phyloP scores from a whole-genome alignment of 1,139 yeast genomes.

The Scheffersomyces lignicola region DNA sequence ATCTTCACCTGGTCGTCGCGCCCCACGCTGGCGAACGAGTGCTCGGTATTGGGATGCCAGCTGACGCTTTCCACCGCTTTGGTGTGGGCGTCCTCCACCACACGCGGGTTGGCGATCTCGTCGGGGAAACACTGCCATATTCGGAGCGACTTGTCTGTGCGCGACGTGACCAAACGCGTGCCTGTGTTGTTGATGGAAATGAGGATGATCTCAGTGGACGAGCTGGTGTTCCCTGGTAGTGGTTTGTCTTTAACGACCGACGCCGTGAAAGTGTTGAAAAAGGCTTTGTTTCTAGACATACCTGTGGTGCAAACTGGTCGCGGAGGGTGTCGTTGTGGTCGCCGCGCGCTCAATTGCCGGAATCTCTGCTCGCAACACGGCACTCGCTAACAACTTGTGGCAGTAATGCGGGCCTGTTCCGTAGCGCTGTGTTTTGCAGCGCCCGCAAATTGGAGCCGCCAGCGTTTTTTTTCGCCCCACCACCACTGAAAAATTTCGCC shows the following conservation, averaged over 20 bases:
- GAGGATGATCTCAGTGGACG: constrained; percentile 31
- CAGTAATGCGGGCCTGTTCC: no score
- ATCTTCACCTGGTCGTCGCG: constrained; percentile 52
- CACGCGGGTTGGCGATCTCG: constrained; percentile 30
- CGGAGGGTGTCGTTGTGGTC: no score
- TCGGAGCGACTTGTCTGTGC: constrained; percentile 47
- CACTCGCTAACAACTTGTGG: no score
- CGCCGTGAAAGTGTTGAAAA: constrained; percentile 26
- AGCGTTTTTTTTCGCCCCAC: no score
- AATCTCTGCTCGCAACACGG: no score
- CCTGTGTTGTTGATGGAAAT: constrained; percentile 42
- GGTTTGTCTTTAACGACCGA: constrained; percentile 25
- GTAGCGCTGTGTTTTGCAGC: no score
- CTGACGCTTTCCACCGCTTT: constrained; percentile 49
- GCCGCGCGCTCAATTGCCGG: no score
- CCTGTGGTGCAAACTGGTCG: no score
- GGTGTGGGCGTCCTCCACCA: constrained; percentile 46
- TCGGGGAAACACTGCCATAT: constrained; percentile 41
- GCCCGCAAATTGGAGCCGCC: no score
- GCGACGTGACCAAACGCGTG: constrained; percentile 42
- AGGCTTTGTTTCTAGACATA: constrained; percentile 15
- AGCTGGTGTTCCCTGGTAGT: constrained; percentile 22
- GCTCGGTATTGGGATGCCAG: constrained; percentile 62
- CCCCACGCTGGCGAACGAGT: constrained; percentile 59
- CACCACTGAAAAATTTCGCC: no score